Base-by-base conservation (phyloP, 305 asterid genomes). In the Rubia peregrina region DNA sequence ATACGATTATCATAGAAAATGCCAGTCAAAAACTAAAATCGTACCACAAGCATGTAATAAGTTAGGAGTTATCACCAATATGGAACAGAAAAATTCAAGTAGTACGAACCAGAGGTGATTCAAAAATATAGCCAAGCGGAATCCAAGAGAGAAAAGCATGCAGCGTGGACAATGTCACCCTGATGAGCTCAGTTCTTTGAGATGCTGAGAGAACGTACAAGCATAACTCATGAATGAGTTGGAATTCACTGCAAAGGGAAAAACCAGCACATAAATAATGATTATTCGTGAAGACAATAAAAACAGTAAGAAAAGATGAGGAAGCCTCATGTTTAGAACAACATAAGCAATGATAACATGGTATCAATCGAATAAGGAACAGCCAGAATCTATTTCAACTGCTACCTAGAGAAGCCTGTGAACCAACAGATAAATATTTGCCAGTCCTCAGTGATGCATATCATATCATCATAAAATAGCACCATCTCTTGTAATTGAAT, bases 111-210 rank as follows among this genome's bases (percentile, higher is more conserved):
- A 94, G 82, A 9, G 95, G 89, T 33, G 99, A 94, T 80, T 91
- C 98, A 82, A 94, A 94, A 72, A 94, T 94, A 79, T 94, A 94
- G 79, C 99, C 99, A 71, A 94, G 84, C 10, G 99, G 99, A 80
- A 95, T 95, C 99, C 99, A 95, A 19, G 99, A 90, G 74, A 95
- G 97, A 74, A 95, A 95, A 65, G 98, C 99, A 78, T 95, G 99
- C 80, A 95, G 70, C 16, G 99, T 95, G 59, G 92, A 95, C 71
- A 95, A 77, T 17, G 99, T 95, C 67, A 97, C 99, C 85, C 98
- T 83, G 79, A 92, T 84, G 71, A 95, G 99, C 85, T 95, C 99
- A 7, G 95, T 85, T 82, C 98, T 95, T 78, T 90, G 98, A 68
- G 98, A 91, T 77, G 89, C 98, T 10, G 98, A 84, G 75, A 95